Base-by-base conservation (phyloP, 495 filamentous ascomycete species). In the Pseudoneurospora amorphoporcata region DNA sequence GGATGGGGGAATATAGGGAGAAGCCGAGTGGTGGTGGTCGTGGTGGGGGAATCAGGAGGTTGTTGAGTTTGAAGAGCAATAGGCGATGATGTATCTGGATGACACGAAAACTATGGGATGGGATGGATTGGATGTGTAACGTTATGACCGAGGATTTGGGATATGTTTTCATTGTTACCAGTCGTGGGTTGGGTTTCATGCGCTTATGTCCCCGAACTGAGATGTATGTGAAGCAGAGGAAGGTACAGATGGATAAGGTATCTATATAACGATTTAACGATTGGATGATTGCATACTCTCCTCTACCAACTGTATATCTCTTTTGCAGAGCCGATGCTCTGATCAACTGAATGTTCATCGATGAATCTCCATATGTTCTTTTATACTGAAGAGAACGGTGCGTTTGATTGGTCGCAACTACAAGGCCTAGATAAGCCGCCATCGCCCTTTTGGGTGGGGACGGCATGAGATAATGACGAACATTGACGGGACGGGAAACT, bases 1-100 rank as follows among this genome's bases (percentile, higher is more conserved):
- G 37, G 38, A 53, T 29, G 72, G 39, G 19, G 5, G 41, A n/a
- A 17, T 37, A 70, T n/a, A 32, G 72, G 75, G 41, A 75, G 68
- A 43, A 61, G 70, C n/a, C 43, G 9, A 47, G 2, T 19, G 32
- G 69, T 65, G 14, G 53, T 35, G 53, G 53, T 37, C 35, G 35
- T 17, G 53, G 53, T 65, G 74, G 32, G 69, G 72, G 73, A 38
- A 58, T 75, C 8, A 77, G 72, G 71, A 58, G 74, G 74, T 32
- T 76, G 65, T 68, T 78, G 23, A 75, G 75, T 69, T 45, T 76
- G 53, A 73, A 61, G 68, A 77, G 65, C 53, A 68, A 23, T 39
- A 47, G 42, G 6, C 38, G 41, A 38, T 45, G 71, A 41, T 19
- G 16, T 45, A 43, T 35, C 17, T 19, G 53, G 19, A 23, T 68